Conservation (phyloP, 352 stramenopile species). For the Phytophthora foliorum region DNA sequence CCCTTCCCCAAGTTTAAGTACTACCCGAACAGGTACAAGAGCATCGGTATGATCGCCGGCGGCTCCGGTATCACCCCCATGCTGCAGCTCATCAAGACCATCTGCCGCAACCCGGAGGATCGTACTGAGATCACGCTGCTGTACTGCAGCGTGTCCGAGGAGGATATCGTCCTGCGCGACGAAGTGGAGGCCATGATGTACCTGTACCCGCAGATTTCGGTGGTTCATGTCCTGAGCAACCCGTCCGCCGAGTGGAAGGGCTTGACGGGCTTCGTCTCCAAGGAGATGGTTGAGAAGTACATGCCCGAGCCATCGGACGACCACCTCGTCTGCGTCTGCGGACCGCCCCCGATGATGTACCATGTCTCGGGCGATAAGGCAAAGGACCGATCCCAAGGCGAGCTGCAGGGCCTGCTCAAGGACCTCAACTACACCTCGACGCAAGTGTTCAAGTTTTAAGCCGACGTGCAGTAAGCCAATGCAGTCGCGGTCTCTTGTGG, state of each 20-base stretch:
- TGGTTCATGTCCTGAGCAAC: conserved; percentile 82
- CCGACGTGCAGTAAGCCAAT: conserved; percentile 1
- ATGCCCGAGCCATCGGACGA: conserved; percentile 85
- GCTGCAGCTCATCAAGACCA: conserved; percentile 88
- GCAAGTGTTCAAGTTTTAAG: conserved; percentile 90
- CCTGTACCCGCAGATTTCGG: conserved; percentile 84
- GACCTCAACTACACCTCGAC: conserved; percentile 80
- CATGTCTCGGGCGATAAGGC: conserved; percentile 90
- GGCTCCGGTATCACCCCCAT: conserved; percentile 93
- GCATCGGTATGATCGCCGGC: conserved; percentile 91
- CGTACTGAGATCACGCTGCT: conserved; percentile 88
- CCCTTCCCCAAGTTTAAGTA: conserved; percentile 91
- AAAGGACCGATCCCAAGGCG: conserved; percentile 87
- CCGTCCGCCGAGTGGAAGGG: conserved; percentile 72
- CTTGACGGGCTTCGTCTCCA: conserved; percentile 78
- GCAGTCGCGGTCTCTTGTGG: conserved; percentile 17
- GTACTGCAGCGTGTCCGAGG: conserved; percentile 86
- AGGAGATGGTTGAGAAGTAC: conserved; percentile 87
- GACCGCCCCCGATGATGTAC: conserved; percentile 92
- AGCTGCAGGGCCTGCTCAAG: conserved; percentile 89
- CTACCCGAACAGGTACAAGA: conserved; percentile 90
- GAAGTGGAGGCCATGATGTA: conserved; percentile 88
- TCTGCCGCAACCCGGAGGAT: conserved; percentile 87
- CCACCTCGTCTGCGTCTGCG: conserved; percentile 90
- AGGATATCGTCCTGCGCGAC: conserved; percentile 91